Percentiles rank a stretch among this genome's conserved stretches.
These are phyloP conservation scores for Blastobotrys niveus DNA, from an alignment of 1,139 yeast species.

Conservation along the genomic window DNA sequence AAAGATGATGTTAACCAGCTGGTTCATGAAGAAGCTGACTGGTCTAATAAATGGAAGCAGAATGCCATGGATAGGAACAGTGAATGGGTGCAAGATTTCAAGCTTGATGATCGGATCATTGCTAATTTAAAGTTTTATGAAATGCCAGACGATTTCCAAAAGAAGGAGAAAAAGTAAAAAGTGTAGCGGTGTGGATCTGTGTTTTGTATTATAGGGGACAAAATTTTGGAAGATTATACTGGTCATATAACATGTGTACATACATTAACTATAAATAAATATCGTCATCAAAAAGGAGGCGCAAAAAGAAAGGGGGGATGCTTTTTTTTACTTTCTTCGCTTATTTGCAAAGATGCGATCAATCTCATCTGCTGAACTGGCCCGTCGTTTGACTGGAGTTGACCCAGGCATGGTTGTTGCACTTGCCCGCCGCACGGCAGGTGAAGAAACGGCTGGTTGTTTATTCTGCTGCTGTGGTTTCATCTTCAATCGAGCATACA, in stretches of 20 bases:
- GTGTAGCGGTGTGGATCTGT: slow-evolving; percentile 3
- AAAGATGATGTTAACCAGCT: slow-evolving; percentile 49
- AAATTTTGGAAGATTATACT: not conserved
- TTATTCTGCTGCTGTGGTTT: not conserved
- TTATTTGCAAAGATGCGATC: slow-evolving; percentile 7
- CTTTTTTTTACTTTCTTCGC: not conserved
- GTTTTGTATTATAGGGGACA: too few relatives aligned
- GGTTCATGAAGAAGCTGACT: slow-evolving; percentile 70
- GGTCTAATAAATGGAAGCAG: slow-evolving; percentile 87
- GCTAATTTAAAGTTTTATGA: slow-evolving; percentile 52
- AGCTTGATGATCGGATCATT: slow-evolving; percentile 62
- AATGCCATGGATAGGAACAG: slow-evolving; percentile 63
- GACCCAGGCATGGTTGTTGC: not conserved
- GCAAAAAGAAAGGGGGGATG: not conserved
- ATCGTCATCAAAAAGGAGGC: not conserved
- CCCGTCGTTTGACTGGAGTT: not conserved
- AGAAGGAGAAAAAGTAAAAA: not conserved
- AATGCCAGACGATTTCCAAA: not conserved
- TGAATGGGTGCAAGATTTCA: slow-evolving; percentile 83
- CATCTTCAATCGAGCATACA: slow-evolving; percentile 49
- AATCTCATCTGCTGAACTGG: slow-evolving; percentile 1
- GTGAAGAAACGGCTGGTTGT: not conserved
- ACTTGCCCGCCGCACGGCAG: slow-evolving; percentile 4
- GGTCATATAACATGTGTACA: slow-evolving; percentile 5
- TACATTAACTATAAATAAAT: not conserved